A percentile compares a stretch with the other conserved stretches of the same genome.
phyloP scores from a whole-genome alignment of 2,329 filamentous ascomycete genomes.

The Hawksworthiomyces lignivorus region DNA sequence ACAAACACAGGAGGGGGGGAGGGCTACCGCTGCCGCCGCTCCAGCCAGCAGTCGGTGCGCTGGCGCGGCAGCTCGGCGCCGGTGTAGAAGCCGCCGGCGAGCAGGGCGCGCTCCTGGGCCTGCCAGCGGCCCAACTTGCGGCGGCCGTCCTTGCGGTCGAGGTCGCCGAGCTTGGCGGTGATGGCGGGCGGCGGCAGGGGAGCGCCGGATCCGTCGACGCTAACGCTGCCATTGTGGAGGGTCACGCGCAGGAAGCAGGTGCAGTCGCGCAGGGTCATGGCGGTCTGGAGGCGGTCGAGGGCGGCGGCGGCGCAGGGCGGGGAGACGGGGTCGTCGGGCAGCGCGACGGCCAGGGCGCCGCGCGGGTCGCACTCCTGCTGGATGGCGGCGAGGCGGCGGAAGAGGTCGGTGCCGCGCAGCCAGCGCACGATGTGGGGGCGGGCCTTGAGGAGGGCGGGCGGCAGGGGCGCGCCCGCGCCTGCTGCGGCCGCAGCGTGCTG shows the following conservation, averaged over 20 bases:
- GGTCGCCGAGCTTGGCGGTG: slow-evolving; percentile 60
- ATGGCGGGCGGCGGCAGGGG: slow-evolving; percentile 23
- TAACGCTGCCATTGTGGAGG: slow-evolving; percentile 41
- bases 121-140: slow-evolving; percentile 65
- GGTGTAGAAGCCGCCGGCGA: slow-evolving; percentile 61
- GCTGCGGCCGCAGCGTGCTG: slow-evolving; percentile 20
- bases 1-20: not conserved
- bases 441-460: slow-evolving; percentile 12
- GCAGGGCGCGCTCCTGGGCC: slow-evolving; percentile 52
- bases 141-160: slow-evolving; percentile 65
- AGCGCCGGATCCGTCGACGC: not conserved
- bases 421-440: slow-evolving; percentile 28
- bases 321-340: not conserved
- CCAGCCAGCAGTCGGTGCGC: slow-evolving; percentile 20
- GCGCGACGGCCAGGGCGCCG: slow-evolving; percentile 6
- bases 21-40: slow-evolving; percentile 1
- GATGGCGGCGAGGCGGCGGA: slow-evolving; percentile 35
- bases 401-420: slow-evolving; percentile 29
- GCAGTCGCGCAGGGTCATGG: slow-evolving; percentile 77
- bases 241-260: slow-evolving; percentile 61
- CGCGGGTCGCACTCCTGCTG: slow-evolving; percentile 21
- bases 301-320: slow-evolving; percentile 7
- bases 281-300: slow-evolving; percentile 49
- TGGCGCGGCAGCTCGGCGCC: slow-evolving; percentile 16
- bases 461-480: not conserved